Base-by-base conservation (phyloP, 352 stramenopile genomes). In the Pythium rishiriense region DNA sequence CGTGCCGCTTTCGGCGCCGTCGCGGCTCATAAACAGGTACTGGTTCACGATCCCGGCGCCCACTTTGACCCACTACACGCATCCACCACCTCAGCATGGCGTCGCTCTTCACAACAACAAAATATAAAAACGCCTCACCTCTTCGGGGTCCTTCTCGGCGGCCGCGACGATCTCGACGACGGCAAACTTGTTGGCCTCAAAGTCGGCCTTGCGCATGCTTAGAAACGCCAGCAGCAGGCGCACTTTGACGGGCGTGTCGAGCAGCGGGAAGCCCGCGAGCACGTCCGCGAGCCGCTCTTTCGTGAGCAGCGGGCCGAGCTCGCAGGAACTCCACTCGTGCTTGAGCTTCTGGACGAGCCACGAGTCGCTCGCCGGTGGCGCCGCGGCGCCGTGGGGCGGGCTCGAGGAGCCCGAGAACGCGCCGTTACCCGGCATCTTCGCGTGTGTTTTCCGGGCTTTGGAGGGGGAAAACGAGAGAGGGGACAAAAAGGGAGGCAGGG, bases 331-430 rank as follows among this genome's bases (percentile, higher is more conserved):
- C 84, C 84, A 93, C 55, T 93, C 82, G 41, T 75, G 63, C 57
- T 79, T 82, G 39, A 93, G 77, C 68, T 91, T 91, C 62, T 88
- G 82, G 64, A 87, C 69, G 54, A 93, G 70, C 84, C 84, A 93
- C 47, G 76, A 62, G 62, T 91, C 81, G 21, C 42, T 48, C 17
- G 49, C 41, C 19, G 61, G n/a, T n/a, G n/a, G 42, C 61, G 41
- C 29, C 6, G 47, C 26, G 14, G 22, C 22, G 5, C 28, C 26
- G 22, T 41, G 41, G 12, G 43, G 25, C 21, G 62, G 62, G 25
- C 62, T 69, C 21, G 43, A 46, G 35, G 46, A 24, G 41, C 62
- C 62, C 3, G 35, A 42, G 15, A 64, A 56, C 19, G 57, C 48
- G 46, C 58, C 48, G n/a, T n/a, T n/a, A n/a, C n/a, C n/a, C n/a